Percentiles rank a stretch among this genome's conserved stretches.
phyloP scores from a whole-genome alignment of 768 basidiomycete genomes.

The Hygrophorus russula region DNA sequence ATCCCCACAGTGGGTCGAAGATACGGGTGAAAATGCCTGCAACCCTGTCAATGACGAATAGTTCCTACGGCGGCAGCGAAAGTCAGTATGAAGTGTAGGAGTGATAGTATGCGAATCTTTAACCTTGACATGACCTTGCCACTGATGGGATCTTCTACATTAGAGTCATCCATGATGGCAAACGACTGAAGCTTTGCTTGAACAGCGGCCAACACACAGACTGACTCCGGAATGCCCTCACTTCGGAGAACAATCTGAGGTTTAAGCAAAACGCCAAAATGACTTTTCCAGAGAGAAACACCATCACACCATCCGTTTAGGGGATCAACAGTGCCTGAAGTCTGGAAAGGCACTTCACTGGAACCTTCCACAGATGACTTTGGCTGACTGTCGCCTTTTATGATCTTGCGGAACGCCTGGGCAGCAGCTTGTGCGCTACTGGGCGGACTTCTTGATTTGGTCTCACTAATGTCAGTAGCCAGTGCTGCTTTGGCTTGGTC shows the following conservation, averaged over 20 bases:
- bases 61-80: slow-evolving; percentile 35
- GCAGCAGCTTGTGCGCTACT: slow-evolving; percentile 58
- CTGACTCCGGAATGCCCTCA: slow-evolving; percentile 38
- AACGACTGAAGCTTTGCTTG: slow-evolving; percentile 73
- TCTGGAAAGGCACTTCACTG: slow-evolving; percentile 17
- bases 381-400: slow-evolving; percentile 36
- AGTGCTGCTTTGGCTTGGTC: slow-evolving; percentile 58
- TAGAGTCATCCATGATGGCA: slow-evolving; percentile 68
- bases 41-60: slow-evolving; percentile 71
- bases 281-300: slow-evolving; percentile 54
- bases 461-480: slow-evolving; percentile 16
- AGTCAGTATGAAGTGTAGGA: neutral
- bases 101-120: slow-evolving; percentile 6
- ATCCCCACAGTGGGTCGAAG: slow-evolving; percentile 26
- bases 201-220: slow-evolving; percentile 66
- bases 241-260: slow-evolving; percentile 80
- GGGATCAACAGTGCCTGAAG: slow-evolving; percentile 37
- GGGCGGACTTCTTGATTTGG: slow-evolving; percentile 15
- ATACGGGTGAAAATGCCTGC: slow-evolving; percentile 76
- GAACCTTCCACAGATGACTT: slow-evolving; percentile 33
- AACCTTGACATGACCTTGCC: slow-evolving; percentile 82
- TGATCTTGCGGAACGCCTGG: slow-evolving; percentile 50
- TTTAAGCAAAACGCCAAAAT: slow-evolving; percentile 81
- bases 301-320: slow-evolving; percentile 65
- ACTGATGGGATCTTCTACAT: slow-evolving; percentile 74